Evolutionary conservation across 768 basidiomycete species (phyloP).

Genomic region (Naganishia friedmannii): DNA sequence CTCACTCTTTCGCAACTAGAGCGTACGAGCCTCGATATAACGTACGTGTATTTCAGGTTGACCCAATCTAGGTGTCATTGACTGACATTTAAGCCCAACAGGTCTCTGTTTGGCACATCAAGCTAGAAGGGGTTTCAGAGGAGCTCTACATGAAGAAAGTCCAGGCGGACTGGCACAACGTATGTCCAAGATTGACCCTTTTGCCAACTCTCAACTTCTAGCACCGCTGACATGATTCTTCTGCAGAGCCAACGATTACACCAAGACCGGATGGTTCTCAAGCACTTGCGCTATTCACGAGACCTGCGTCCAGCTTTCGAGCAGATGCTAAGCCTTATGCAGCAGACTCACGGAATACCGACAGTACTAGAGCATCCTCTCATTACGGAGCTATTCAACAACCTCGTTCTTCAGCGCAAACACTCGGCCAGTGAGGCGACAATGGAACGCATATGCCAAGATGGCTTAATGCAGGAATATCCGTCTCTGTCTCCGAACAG

Average conservation of each 20-base stretch:
- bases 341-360: background rate
- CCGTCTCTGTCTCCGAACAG: background rate
- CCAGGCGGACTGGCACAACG: slow-evolving; percentile 16
- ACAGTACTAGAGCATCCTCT: slow-evolving; percentile 33
- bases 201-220: background rate
- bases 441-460: slow-evolving; percentile 23
- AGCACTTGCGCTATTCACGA: slow-evolving; percentile 30
- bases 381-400: slow-evolving; percentile 28
- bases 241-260: slow-evolving; percentile 32
- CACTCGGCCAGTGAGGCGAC: slow-evolving; percentile 24
- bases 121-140: slow-evolving; percentile 27
- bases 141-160: slow-evolving; percentile 18
- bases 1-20: slow-evolving; percentile 1
- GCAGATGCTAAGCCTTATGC: slow-evolving; percentile 20
- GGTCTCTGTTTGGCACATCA: slow-evolving; percentile 31
- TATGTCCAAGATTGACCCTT: background rate
- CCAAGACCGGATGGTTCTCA: slow-evolving; percentile 33
- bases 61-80: background rate
- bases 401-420: slow-evolving; percentile 29
- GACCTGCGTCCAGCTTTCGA: slow-evolving; percentile 25
- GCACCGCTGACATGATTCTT: background rate
- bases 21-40: slow-evolving; percentile 33
- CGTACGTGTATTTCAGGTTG: background rate
- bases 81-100: background rate
- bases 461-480: slow-evolving; percentile 30